Evolutionary conservation across 2,329 filamentous ascomycete genomes (phyloP), one percentile per base, ranked within the genome.

Genomic region (Aureobasidium subglaciale): DNA sequence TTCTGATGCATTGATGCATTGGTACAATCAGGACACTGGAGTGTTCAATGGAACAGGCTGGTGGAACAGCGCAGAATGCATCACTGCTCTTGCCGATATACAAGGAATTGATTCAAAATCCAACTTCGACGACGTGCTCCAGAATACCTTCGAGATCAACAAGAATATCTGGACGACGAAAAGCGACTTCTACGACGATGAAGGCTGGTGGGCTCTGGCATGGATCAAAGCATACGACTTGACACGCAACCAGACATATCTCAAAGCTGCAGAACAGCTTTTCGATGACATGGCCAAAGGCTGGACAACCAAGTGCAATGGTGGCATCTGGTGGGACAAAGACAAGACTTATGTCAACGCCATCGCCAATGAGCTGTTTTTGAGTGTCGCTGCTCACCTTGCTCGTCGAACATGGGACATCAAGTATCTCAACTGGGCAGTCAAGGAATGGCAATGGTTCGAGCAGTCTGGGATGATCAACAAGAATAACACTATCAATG

Each of bases 21-120:
- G 63, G 62, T 69, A 69, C 55, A 64, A 69, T 16, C 46, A 64
- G 32, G 61, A 57, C 0, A 67, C 58, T 15, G 66, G 67, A 6
- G 58, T 69, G 1, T 68, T 64, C 64, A 64, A 52, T n/a, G 38
- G 32, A 10, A 56, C 40, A 9, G 54, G 42, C n/a, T 90, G 86
- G 86, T 90, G 86, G 86, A 87, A 88, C 64, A 78, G 79, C 53
- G 86, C 80, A 41, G 89, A 88, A 64, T 77, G 77, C 56, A 71
- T 89, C 58, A 86, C 83, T 0, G 77, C 76, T 3, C 68, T 88
- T 16, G 79, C 77, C 50, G 81, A 88, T 56, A 68, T 81, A 22
- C 72, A 73, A 7, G 66, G 67, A 1, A 45, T 70, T 25, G 70
- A 73, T 55, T 63, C 61, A 41, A 68, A 60, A 16, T 68, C 68